Evolutionary conservation across 225 moss, liverwort and hornwort genomes (phyloP), one percentile per base, ranked within the genome.

Genomic region (Pleurozium schreberi): DNA sequence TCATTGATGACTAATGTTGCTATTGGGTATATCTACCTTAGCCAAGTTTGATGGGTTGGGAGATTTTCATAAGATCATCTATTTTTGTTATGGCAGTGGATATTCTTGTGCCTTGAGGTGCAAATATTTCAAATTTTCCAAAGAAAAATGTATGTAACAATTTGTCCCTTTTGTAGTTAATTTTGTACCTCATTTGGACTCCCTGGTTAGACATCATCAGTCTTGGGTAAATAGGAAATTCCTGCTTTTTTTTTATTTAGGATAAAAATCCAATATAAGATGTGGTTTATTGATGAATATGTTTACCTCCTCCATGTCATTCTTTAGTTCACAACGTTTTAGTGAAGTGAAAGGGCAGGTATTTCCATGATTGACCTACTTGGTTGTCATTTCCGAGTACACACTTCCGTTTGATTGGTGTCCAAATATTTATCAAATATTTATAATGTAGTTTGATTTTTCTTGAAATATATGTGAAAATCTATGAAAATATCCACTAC

Each of bases 231-330:
- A 10, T 38, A 10, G 55, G 53, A 53, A 53, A 15, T 1, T 38
- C 1, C 0, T 55, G 25, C 5, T 13, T 53, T 53, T 77, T 76
- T 4, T 1, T n/a, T n/a, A n/a, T 0, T 2, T 0, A 9, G 0
- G 3, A 14, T 36, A 5, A 50, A 21, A 33, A 50, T 33, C 21
- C 22, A 13, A 36, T 52, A 49, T 3, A 0, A 43, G 9, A 28
- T 73, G 45, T 10, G 17, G 9, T 47, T 31, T 74, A 30, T 6
- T 6, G 0, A 2, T 30, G 30, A 23, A 20, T 59, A 59, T 30
- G 8, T 19, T 60, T 60, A 20, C 31, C 13, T 80, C 5, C 6
- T 57, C 0, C 0, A 43, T 42, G 28, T 42, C 28, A 42, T 30
- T 42, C 12, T 80, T 80, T 30, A 30, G 13, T 12, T 59, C 2